Evolutionary conservation across 2,329 filamentous ascomycete genomes (phyloP).

Genomic region (Cercospora zeae-maydis): DNA sequence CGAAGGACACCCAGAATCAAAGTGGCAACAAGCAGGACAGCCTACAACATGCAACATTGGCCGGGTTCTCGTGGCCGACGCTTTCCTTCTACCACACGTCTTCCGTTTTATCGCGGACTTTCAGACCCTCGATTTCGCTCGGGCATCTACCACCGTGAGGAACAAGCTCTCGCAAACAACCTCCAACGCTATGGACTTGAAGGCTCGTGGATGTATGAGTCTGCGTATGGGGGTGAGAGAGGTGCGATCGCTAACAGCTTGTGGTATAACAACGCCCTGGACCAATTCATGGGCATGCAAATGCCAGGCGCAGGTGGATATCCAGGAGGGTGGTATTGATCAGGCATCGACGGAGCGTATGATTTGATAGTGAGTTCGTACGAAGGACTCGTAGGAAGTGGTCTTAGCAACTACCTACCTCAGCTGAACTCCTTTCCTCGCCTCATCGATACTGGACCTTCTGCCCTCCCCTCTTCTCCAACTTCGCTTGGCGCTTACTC

Average conservation of each 20-base stretch:
- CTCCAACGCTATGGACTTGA: background rate
- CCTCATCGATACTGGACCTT: slow-evolving; percentile 46
- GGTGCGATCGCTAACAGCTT: background rate
- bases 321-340: slow-evolving; percentile 1
- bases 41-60: background rate
- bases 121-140: background rate
- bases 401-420: background rate
- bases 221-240: background rate
- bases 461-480: slow-evolving; percentile 52
- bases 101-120: background rate
- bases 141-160: slow-evolving; percentile 1
- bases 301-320: background rate
- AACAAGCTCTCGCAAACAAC: background rate
- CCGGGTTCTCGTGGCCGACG: background rate
- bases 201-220: background rate
- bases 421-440: background rate
- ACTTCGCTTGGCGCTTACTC: slow-evolving; percentile 51
- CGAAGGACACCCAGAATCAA: background rate
- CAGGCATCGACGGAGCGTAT: background rate
- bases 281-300: slow-evolving; percentile 9
- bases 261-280: background rate
- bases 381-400: background rate
- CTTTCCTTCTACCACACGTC: background rate
- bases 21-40: background rate
- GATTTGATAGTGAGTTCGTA: background rate